Base-by-base conservation (phyloP, 306 rosid species). In the Cercis canadensis region DNA sequence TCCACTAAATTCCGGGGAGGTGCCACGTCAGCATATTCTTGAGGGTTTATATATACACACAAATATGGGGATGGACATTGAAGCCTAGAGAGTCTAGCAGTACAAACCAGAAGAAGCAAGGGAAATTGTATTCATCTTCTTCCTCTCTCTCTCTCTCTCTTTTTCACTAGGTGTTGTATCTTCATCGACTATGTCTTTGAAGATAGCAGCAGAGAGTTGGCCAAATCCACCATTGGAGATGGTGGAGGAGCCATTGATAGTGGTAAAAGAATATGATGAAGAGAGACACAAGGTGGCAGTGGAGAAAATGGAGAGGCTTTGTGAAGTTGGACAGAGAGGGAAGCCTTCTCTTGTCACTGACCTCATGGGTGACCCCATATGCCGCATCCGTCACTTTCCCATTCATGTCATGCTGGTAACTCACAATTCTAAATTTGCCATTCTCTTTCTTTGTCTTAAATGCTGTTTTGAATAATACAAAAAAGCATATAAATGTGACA, bases 391-490 rank as follows among this genome's bases (percentile, higher is more conserved):
- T 52, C 89, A 79, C 77, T 89, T 90, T 58, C 88, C 81, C 52
- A 64, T 79, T 46, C 94, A 90, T 80, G 72, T 79, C 84, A 94
- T 94, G 97, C 90, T 94, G 89, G 98, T 93, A 83, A 65, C 32
- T 6, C 52, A 36, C 46, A 56, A 16, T 47, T 78, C 54, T 76
- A 9, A 55, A 37, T n/a, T 47, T 13, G 16, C 8, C 12, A 2
- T 46, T 10, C 9, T 36, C 19, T 62, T 31, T 5, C 52, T 54
- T 44, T 7, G 13, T 57, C 65, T 50, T 50, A 12, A 50, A 37
- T 53, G 29, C 29, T 39, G 10, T 60, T 64, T 43, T 68, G 5
- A 64, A 51, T 39, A 13, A 33, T 11, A 43, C 9, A 61, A n/a
- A 24, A 60, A 53, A 21, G 50, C 37, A 18, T 45, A 3, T 54